Base-by-base conservation (phyloP, 1,284 basidiomycete species). In the Quambalaria eucalypti region DNA sequence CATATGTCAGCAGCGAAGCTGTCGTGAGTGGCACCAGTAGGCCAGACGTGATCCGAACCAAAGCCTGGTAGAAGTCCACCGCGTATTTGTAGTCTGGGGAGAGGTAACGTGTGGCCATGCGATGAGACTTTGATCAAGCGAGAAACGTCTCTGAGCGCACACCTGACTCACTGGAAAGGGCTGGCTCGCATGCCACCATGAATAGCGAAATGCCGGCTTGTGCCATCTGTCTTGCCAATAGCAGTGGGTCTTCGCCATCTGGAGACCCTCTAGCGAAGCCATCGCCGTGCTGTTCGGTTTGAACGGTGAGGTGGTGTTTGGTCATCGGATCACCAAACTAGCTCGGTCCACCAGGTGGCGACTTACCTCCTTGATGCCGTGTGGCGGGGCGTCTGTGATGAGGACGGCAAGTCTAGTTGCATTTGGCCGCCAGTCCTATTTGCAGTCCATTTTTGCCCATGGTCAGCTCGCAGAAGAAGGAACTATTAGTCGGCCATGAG, bases 331-430 rank as follows among this genome's bases (percentile, higher is more conserved):
- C n/a, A n/a, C n/a, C n/a, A n/a, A n/a, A n/a, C n/a, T n/a, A n/a
- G n/a, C n/a, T n/a, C n/a, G n/a, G n/a, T n/a, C n/a, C n/a, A n/a
- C n/a, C n/a, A n/a, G n/a, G n/a, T n/a, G n/a, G n/a, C n/a, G n/a
- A n/a, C 40, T 74, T n/a, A n/a, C n/a, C n/a, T n/a, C 73, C 39
- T 71, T 68, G 40, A 73, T 74, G 14, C 73, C 93, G 78, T 99
- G 93, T 28, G 93, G 91, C 26, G 93, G 95, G 0, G 93, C 93
- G 80, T 99, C 95, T 9, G 95, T 90, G 68, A 97, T 91, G 12
- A 78, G 52, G 7, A 78, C 76, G 2, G 68, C 83, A 87, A 98
- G 96, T 80, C 89, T 95, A 71, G 87, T 90, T 16, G 93, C 90
- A 52, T 84, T 78, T 49, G 82, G 80, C 64, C 95, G 81, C 95